These are phyloP conservation scores for Dendrothele bispora DNA, from an alignment of 768 basidiomycete species.

Conservation along the genomic window DNA sequence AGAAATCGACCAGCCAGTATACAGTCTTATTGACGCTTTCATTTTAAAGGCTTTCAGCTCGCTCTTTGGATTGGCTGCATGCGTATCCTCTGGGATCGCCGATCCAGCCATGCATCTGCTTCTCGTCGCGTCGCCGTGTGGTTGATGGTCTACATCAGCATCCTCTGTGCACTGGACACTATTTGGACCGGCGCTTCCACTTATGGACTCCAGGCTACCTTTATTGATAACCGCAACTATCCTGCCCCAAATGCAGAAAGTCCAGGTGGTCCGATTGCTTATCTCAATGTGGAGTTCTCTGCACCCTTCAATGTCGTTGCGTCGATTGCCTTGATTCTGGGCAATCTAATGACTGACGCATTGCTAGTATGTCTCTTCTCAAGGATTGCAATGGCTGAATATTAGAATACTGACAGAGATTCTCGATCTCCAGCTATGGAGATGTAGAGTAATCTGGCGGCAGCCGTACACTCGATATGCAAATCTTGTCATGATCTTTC, in stretches of 20 bases:
- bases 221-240: background rate
- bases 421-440: background rate
- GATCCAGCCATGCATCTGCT: background rate
- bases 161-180: background rate
- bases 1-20: background rate
- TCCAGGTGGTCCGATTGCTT: background rate
- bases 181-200: background rate
- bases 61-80: background rate
- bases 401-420: no score
- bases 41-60: background rate
- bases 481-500: background rate
- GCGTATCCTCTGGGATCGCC: background rate
- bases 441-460: background rate
- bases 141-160: background rate
- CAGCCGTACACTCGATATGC: background rate
- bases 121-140: background rate
- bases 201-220: background rate
- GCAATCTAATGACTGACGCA: background rate
- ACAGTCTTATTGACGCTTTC: background rate
- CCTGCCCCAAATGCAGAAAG: background rate
- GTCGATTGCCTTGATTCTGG: background rate
- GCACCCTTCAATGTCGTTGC: background rate
- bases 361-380: background rate
- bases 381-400: no score
- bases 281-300: background rate